phyloP scores from a whole-genome alignment of 2,329 filamentous ascomycete genomes.

The Beauveria asiatica region DNA sequence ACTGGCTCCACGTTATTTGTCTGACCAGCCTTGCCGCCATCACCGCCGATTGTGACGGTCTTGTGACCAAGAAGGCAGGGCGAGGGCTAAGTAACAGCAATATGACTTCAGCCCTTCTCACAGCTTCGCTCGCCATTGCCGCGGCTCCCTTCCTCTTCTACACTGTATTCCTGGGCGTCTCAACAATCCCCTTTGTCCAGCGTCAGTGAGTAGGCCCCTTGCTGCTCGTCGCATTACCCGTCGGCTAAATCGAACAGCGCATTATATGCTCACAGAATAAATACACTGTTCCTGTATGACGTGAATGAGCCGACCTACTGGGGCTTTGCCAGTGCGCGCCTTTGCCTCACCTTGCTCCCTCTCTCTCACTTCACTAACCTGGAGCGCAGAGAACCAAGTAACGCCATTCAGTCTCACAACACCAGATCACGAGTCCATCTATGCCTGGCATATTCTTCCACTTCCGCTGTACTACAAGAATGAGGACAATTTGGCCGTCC shows the following conservation, averaged over 20 bases:
- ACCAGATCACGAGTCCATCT: conserved; percentile 66
- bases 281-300: conserved; percentile 63
- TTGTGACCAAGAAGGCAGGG: background rate
- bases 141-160: conserved; percentile 57
- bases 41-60: background rate
- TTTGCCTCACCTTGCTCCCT: background rate
- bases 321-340: conserved; percentile 66
- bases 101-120: background rate
- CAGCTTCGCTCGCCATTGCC: conserved; percentile 41
- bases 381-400: conserved; percentile 66
- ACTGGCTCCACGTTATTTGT: background rate
- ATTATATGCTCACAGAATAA: conserved; percentile 75
- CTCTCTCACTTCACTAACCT: background rate
- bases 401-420: conserved; percentile 75
- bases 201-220: conserved; percentile 54
- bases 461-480: conserved; percentile 66
- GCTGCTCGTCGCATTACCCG: background rate
- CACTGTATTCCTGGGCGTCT: conserved; percentile 52
- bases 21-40: background rate
- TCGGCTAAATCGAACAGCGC: conserved; percentile 41
- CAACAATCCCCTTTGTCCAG: conserved; percentile 65
- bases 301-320: conserved; percentile 70
- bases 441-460: conserved; percentile 87
- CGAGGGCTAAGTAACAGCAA: background rate
- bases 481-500: conserved; percentile 50